Evolutionary conservation across 768 basidiomycete genomes (phyloP).

Genomic region (Rhizopogon vulgaris): DNA sequence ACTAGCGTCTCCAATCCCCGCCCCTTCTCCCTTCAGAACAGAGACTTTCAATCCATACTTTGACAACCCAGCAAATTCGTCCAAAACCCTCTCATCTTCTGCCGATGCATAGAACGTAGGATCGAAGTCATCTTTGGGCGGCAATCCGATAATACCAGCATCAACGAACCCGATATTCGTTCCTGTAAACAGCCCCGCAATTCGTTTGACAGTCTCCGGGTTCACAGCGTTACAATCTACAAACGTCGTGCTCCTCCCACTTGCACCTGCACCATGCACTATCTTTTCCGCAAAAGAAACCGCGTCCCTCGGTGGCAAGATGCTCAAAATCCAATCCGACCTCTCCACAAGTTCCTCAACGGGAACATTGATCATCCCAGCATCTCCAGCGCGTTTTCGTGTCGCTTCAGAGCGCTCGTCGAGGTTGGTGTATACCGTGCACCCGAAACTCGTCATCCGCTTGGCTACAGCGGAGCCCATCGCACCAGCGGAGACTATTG

Average conservation of each 20-base stretch:
- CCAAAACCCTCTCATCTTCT: conserved; percentile 26
- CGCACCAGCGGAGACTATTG: conserved; percentile 48
- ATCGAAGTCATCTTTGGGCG: conserved; percentile 41
- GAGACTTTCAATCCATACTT: conserved; percentile 41
- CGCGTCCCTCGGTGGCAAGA: conserved; percentile 53
- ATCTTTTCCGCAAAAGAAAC: conserved; percentile 35
- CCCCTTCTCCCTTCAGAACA: conserved; percentile 39
- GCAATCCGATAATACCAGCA: conserved; percentile 51
- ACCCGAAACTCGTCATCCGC: conserved; percentile 39
- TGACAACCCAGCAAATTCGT: conserved; percentile 34
- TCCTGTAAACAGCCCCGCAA: conserved; percentile 38
- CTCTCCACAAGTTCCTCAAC: conserved; percentile 29
- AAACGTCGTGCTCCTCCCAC: conserved; percentile 24
- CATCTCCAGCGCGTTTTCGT: conserved; percentile 40
- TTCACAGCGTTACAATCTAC: conserved; percentile 57
- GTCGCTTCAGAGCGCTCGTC: conserved; percentile 48
- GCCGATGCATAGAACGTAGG: conserved; percentile 54
- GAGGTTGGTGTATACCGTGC: conserved; percentile 49
- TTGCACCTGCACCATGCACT: too few species aligned
- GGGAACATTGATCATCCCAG: conserved; percentile 41
- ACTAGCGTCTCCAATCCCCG: conserved; percentile 51
- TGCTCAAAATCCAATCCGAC: conserved; percentile 46
- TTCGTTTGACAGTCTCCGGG: conserved; percentile 41
- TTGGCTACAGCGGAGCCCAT: conserved; percentile 57
- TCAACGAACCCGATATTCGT: conserved; percentile 43